These are phyloP conservation scores for Stentor coeruleus DNA, from an alignment of 73 alveolate species.

Conservation along the genomic window DNA sequence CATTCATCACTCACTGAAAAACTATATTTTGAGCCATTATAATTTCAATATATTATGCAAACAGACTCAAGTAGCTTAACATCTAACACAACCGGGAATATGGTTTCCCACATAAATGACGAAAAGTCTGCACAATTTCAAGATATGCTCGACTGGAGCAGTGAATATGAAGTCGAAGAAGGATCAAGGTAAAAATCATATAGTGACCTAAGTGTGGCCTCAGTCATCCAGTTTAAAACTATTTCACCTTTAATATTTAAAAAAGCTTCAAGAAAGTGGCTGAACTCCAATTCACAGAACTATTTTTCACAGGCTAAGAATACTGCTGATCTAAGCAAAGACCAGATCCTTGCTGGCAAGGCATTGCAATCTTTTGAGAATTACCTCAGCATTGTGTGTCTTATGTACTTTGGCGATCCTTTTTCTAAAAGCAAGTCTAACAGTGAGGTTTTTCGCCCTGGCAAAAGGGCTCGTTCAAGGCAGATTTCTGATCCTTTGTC, in stretches of 20 bases:
- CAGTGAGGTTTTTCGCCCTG: not conserved
- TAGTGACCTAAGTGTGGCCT: not conserved
- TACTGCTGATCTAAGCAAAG: not conserved
- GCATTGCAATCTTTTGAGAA: not conserved
- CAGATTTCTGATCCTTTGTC: conserved; percentile 29
- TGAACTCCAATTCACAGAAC: not conserved
- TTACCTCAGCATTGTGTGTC: not conserved
- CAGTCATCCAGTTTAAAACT: not conserved
- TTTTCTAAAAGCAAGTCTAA: not conserved
- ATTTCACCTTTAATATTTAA: not conserved
- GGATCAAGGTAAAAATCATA: not conserved
- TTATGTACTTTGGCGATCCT: conserved; percentile 12
- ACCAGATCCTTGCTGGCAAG: not conserved
- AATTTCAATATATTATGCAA: too few relatives aligned
- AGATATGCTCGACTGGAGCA: not conserved
- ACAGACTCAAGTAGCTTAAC: too few relatives aligned
- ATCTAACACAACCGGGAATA: too few relatives aligned
- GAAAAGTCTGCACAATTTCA: not conserved
- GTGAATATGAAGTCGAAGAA: not conserved
- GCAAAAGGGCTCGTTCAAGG: not conserved
- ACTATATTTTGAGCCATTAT: too few relatives aligned
- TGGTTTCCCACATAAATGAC: too few relatives aligned
- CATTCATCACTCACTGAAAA: too few relatives aligned
- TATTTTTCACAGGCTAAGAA: not conserved
- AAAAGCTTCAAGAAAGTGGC: not conserved